Evolutionary conservation across 1,284 basidiomycete species (phyloP).

Genomic region (Moesziomyces sp.): DNA sequence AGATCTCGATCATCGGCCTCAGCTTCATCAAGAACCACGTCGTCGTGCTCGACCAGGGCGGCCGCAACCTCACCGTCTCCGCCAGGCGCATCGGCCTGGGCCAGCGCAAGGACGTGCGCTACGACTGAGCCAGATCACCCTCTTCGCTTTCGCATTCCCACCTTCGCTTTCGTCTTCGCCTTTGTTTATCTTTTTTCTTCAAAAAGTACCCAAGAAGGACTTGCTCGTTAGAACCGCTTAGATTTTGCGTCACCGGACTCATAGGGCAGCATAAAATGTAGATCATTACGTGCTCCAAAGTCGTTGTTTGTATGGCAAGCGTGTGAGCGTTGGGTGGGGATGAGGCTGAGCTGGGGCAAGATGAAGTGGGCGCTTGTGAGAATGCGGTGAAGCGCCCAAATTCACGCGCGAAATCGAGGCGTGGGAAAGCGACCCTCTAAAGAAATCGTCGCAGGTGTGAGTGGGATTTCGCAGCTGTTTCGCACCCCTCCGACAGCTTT

Average conservation of each 20-base stretch:
- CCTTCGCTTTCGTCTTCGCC: slow-evolving; percentile 1
- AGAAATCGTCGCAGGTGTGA: too few species aligned
- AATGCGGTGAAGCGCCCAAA: too few species aligned
- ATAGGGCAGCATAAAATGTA: not conserved
- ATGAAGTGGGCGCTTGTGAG: too few species aligned
- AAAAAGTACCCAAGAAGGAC: not conserved
- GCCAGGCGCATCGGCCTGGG: slow-evolving; percentile 46
- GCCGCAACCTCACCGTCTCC: slow-evolving; percentile 23
- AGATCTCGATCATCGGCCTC: slow-evolving; percentile 49
- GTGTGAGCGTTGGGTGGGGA: too few species aligned
- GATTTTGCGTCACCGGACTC: not conserved
- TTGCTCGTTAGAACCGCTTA: not conserved
- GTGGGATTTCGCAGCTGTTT: too few species aligned
- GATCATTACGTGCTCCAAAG: not conserved
- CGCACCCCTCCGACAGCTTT: too few species aligned
- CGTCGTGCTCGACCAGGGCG: slow-evolving; percentile 51
- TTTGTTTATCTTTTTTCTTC: not conserved
- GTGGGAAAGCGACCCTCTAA: too few species aligned
- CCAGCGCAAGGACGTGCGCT: slow-evolving; percentile 36
- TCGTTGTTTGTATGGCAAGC: too few species aligned
- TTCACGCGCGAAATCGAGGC: too few species aligned
- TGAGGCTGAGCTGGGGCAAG: too few species aligned
- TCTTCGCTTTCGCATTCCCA: not conserved
- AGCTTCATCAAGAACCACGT: slow-evolving; percentile 60
- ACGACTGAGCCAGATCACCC: slow-evolving; percentile 14